A percentile compares a stretch with the other conserved stretches of the same genome.
Conservation (phyloP, 129 eudicot species). For the Smallanthus sonchifolius region DNA sequence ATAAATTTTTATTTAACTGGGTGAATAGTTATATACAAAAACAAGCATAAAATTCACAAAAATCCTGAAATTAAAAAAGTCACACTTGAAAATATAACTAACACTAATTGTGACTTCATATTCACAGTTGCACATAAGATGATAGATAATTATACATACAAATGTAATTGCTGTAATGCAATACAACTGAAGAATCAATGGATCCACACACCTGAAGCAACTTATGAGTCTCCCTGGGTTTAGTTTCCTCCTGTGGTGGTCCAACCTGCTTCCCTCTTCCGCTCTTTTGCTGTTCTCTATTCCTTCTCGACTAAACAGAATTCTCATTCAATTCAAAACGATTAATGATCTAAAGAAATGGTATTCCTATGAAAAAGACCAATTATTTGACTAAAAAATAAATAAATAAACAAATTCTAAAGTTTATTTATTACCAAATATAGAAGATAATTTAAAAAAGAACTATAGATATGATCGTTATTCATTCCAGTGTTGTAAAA, state of each 20-base stretch:
- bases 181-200: neutral
- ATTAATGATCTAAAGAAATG: too few relatives aligned
- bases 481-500: too few relatives aligned
- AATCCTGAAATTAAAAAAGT: neutral
- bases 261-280: slow-evolving; percentile 33
- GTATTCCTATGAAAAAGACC: too few relatives aligned
- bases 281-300: slow-evolving; percentile 36
- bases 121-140: too few relatives aligned
- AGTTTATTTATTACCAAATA: too few relatives aligned
- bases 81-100: neutral
- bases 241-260: slow-evolving; percentile 31
- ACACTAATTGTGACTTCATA: too few relatives aligned
- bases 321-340: neutral
- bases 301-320: slow-evolving; percentile 48
- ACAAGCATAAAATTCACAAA: neutral
- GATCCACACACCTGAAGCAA: slow-evolving; percentile 66
- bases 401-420: neutral
- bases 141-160: too few relatives aligned
- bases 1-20: neutral
- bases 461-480: too few relatives aligned
- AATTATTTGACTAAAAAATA: too few relatives aligned
- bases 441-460: too few relatives aligned
- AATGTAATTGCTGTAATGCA: neutral
- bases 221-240: slow-evolving; percentile 75
- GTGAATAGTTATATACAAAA: neutral